Conservation (phyloP, 768 basidiomycete genomes). For the Russula abietina region DNA sequence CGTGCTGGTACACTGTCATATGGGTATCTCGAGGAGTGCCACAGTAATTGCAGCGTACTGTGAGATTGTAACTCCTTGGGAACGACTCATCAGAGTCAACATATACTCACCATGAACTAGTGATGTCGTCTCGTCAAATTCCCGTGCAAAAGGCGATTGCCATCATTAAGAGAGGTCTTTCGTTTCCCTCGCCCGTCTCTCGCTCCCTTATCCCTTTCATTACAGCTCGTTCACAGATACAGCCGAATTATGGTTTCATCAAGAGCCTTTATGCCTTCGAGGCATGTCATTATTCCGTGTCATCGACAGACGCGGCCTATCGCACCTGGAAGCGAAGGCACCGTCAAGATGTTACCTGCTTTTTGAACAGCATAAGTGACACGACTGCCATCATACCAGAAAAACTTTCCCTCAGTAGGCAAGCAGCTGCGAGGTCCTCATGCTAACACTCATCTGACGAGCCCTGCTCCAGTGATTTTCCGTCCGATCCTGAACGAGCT, state of each 20-base stretch:
- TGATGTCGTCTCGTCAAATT: conserved; percentile 21
- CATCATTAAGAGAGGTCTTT: conserved; percentile 36
- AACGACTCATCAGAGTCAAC: neutral
- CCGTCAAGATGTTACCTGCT: conserved; percentile 47
- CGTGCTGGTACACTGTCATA: conserved; percentile 66
- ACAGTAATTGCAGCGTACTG: conserved; percentile 74
- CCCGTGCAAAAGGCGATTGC: conserved; percentile 18
- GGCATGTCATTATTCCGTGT: conserved; percentile 45
- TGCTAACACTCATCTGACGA: conserved; percentile 1
- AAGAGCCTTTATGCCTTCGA: conserved; percentile 53
- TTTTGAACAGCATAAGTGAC: conserved; percentile 47
- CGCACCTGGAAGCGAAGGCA: conserved; percentile 54
- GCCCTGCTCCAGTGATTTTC: conserved; percentile 44
- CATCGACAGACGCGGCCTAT: conserved; percentile 40
- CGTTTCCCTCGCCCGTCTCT: conserved; percentile 14
- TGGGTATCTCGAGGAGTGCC: conserved; percentile 66
- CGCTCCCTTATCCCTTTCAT: conserved; percentile 11
- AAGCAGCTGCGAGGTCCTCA: neutral
- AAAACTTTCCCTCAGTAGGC: conserved; percentile 50
- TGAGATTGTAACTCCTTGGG: conserved; percentile 33
- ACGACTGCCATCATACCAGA: conserved; percentile 47
- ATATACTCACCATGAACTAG: conserved; percentile 12
- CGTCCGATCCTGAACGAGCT: conserved; percentile 45
- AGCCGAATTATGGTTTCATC: conserved; percentile 46
- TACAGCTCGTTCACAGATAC: conserved; percentile 36